A percentile compares a stretch with the other conserved stretches of the same genome.
Conservation (phyloP, 805 yeast species). For the Metschnikowia lunata region DNA sequence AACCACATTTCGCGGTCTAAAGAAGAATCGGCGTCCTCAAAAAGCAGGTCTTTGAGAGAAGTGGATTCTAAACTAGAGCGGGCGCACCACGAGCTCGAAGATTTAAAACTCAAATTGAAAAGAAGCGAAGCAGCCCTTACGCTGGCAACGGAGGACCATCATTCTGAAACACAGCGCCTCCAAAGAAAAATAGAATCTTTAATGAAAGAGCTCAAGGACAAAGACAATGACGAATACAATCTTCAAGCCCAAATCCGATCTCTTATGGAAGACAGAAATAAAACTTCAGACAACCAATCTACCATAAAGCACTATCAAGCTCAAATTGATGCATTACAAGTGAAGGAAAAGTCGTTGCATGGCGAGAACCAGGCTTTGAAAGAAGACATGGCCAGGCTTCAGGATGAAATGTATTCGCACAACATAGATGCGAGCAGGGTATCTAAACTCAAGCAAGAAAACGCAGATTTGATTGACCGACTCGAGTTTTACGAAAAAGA, state of each 20-base stretch:
- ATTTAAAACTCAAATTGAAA: slow-evolving; percentile 6
- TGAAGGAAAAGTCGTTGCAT: slow-evolving; percentile 17
- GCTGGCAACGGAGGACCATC: slow-evolving; percentile 7
- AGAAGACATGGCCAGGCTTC: slow-evolving; percentile 26
- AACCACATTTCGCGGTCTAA: slow-evolving; percentile 5
- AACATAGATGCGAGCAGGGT: slow-evolving; percentile 14
- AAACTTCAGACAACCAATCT: slow-evolving; percentile 12
- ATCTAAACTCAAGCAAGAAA: slow-evolving; percentile 14
- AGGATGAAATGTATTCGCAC: slow-evolving; percentile 19
- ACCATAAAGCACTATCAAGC: slow-evolving; percentile 18
- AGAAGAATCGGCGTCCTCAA: slow-evolving; percentile 5
- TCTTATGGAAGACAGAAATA: slow-evolving; percentile 17
- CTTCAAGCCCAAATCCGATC: slow-evolving; percentile 22
- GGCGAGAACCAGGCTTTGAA: slow-evolving; percentile 21
- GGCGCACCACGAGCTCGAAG: slow-evolving; percentile 7
- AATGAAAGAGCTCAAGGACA: slow-evolving; percentile 20
- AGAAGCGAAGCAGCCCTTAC: slow-evolving; percentile 7
- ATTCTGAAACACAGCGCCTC: slow-evolving; percentile 13
- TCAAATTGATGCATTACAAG: slow-evolving; percentile 22
- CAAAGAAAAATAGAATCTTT: slow-evolving; percentile 16
- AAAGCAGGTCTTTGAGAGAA: slow-evolving; percentile 11
- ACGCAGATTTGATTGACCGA: slow-evolving; percentile 23
- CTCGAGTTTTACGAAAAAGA: slow-evolving; percentile 27
- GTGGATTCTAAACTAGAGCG: slow-evolving; percentile 5
- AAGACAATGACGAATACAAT: slow-evolving; percentile 21